Conservation (phyloP, 768 basidiomycete genomes). For the Boletus subcaerulescens region DNA sequence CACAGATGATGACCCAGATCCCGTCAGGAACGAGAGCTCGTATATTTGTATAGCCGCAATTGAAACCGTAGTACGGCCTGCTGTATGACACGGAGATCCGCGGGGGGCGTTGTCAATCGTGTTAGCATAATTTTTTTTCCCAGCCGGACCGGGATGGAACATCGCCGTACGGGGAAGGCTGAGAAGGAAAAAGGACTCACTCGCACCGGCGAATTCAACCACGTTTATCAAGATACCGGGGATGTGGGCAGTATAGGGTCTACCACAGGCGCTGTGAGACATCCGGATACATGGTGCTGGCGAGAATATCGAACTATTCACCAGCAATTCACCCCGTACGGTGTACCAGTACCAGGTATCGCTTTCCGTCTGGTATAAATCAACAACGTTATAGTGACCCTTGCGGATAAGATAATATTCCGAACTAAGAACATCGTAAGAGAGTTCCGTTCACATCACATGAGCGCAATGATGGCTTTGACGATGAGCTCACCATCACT, state of each 20-base stretch:
- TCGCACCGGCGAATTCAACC: slow-evolving; percentile 76
- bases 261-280: slow-evolving; percentile 18
- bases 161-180: background rate
- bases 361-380: slow-evolving; percentile 58
- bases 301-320: slow-evolving; percentile 21
- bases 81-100: slow-evolving; percentile 25
- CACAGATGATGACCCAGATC: slow-evolving; percentile 65
- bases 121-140: background rate
- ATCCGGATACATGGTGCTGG: background rate
- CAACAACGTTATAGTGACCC: slow-evolving; percentile 67
- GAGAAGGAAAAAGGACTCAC: slow-evolving; percentile 34
- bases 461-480: background rate
- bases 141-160: background rate
- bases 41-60: slow-evolving; percentile 71
- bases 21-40: slow-evolving; percentile 81
- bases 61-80: slow-evolving; percentile 61
- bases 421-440: slow-evolving; percentile 41
- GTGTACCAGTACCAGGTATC: slow-evolving; percentile 77
- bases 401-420: slow-evolving; percentile 76
- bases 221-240: slow-evolving; percentile 80
- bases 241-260: slow-evolving; percentile 65
- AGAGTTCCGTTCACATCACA: background rate
- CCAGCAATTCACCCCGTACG: slow-evolving; percentile 69
- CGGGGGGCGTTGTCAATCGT: background rate
- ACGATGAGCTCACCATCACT: slow-evolving; percentile 54